Base-by-base conservation (phyloP, 495 filamentous ascomycete genomes). In the Elasticomyces elasticus region DNA sequence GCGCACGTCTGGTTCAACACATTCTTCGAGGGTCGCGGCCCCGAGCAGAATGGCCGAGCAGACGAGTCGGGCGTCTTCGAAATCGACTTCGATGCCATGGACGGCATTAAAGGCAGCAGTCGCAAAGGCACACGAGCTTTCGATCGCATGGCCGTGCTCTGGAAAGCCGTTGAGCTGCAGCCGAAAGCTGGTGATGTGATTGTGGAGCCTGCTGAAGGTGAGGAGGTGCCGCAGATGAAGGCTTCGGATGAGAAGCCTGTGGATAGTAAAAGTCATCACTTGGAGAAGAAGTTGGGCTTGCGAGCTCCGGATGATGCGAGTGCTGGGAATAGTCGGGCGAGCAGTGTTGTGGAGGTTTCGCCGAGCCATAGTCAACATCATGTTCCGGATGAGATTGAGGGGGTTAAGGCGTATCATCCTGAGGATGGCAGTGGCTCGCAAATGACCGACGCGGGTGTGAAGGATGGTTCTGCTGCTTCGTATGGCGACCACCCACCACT, bases 1-100 rank as follows among this genome's bases (percentile, higher is more conserved):
- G 88, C 90, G 0, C 89, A 96, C 54, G 85, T 95, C 27, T 98
- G 92, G 92, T 94, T 95, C 71, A 98, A 98, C 62, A 71, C 83
- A 1, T 96, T 82, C 70, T 96, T 96, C 57, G 92, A 97, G 70
- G 89, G 89, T 12, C 77, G 82, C 56, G 80, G 81, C 0, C 75
- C 85, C 15, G 79, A 89, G 59, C 70, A 64, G 71, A 75, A 78
- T 41, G 82, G 82, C 9, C 74, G 78, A 54, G 65, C 71, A 27
- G 67, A 71, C 42, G 63, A 67, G 24, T 68, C 65, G 12, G 81
- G 81, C 24, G 74, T 83, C 22, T 84, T 85, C 62, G 79, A 83
- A 49, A 77, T 76, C 9, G 69, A 74, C 2, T 86, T 81, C 81
- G 80, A 84, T 3, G 73, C 68, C 0, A 77, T 86, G 70, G 83